These are phyloP conservation scores for Psophocarpus tetragonolobus DNA, from an alignment of 306 rosid species.

Conservation along the genomic window DNA sequence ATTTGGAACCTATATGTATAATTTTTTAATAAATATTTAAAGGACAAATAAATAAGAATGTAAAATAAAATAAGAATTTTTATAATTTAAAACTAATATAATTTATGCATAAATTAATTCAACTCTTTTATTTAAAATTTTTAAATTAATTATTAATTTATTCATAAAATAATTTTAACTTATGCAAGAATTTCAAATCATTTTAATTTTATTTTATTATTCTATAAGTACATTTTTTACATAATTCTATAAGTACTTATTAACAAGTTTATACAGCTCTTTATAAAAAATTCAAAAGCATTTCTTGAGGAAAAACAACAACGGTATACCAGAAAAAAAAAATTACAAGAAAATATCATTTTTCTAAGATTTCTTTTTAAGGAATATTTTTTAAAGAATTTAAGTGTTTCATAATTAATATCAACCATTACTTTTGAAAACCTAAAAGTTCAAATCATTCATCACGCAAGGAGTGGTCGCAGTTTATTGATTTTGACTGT, in stretches of 20 bases:
- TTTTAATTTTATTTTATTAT: not conserved
- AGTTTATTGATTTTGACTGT: not conserved
- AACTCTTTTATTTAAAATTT: too few relatives aligned
- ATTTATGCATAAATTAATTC: not conserved
- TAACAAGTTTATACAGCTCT: not conserved
- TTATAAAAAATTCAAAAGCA: not conserved
- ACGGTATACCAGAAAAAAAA: too few relatives aligned
- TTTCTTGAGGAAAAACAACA: not conserved
- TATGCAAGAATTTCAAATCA: not conserved
- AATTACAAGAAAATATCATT: not conserved
- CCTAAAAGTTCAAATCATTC: not conserved
- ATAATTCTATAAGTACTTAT: not conserved
- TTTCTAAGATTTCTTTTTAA: too few relatives aligned
- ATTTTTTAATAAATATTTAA: not conserved
- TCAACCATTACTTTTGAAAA: not conserved
- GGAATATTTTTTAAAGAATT: too few relatives aligned
- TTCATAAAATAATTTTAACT: too few relatives aligned
- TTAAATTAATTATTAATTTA: too few relatives aligned
- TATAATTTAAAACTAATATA: not conserved
- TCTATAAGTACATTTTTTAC: not conserved
- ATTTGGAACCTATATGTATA: not conserved
- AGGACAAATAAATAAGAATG: not conserved
- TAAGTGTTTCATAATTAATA: not conserved
- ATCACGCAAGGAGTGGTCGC: not conserved
- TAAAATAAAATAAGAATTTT: not conserved